Conservation (phyloP, 305 asterid species). For the Rubia occidens region DNA sequence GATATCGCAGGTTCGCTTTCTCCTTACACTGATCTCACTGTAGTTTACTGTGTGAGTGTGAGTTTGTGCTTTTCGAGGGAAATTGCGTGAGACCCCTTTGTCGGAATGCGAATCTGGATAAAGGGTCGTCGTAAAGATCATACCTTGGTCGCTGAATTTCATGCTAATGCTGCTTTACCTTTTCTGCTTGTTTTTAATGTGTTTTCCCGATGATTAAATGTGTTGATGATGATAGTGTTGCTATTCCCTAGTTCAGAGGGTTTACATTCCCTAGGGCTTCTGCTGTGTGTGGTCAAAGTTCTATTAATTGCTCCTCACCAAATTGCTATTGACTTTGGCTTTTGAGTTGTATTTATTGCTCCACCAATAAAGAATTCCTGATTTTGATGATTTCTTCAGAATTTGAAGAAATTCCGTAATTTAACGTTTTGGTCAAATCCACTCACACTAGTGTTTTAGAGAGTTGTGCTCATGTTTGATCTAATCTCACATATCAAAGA, state of each 20-base stretch:
- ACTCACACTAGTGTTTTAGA: not conserved
- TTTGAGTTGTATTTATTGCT: not conserved
- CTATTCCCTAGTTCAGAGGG: not conserved
- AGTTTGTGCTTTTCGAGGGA: not conserved
- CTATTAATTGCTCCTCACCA: conserved; percentile 7
- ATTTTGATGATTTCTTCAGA: not conserved
- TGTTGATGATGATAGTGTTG: not conserved
- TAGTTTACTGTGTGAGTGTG: not conserved
- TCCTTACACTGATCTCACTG: not conserved
- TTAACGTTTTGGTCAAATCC: not conserved
- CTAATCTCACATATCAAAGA: not conserved
- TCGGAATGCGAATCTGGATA: conserved; percentile 11
- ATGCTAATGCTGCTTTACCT: not conserved
- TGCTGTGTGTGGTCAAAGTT: conserved; percentile 14
- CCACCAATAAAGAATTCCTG: not conserved
- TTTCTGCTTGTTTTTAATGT: not conserved
- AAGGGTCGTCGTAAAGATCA: conserved; percentile 8
- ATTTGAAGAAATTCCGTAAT: not conserved
- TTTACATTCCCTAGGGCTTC: conserved; percentile 10
- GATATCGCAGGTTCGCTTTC: conserved; percentile 59
- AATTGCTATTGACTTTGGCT: conserved; percentile 6
- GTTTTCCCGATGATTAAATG: not conserved
- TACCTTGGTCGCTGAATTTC: conserved; percentile 10
- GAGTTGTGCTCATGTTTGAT: not conserved
- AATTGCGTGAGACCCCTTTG: conserved; percentile 7